A percentile compares a stretch with the other conserved stretches of the same genome.
Conservation (phyloP, 1,139 yeast species). For the Yamadazyma blattariae region DNA sequence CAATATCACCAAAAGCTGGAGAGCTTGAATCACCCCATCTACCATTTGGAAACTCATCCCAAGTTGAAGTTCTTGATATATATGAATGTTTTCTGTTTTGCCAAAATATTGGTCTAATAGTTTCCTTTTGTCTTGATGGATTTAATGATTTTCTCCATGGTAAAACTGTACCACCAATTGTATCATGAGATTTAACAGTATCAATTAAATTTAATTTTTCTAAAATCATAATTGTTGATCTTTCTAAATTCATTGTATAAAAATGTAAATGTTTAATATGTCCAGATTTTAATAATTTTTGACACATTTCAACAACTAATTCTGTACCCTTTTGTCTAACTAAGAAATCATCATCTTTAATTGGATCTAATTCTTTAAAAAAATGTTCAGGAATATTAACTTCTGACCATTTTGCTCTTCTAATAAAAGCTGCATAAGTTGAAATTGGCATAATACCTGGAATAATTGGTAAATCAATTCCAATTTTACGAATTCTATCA, state of each 20-base stretch:
- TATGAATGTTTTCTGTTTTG: slow-evolving; percentile 90
- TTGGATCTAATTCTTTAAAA: slow-evolving; percentile 68
- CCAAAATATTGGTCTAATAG: slow-evolving; percentile 96
- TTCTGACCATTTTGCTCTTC: slow-evolving; percentile 95
- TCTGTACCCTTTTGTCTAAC: slow-evolving; percentile 88
- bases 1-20: slow-evolving; percentile 90
- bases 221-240: slow-evolving; percentile 83
- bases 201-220: slow-evolving; percentile 66
- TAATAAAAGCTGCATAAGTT: slow-evolving; percentile 84
- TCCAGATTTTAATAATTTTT: slow-evolving; percentile 66
- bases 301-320: slow-evolving; percentile 82
- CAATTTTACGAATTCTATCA: slow-evolving; percentile 60
- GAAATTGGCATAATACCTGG: slow-evolving; percentile 99
- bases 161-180: slow-evolving; percentile 41
- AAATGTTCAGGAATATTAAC: slow-evolving; percentile 76
- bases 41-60: slow-evolving; percentile 96
- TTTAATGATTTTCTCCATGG: slow-evolving; percentile 93
- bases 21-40: slow-evolving; percentile 94
- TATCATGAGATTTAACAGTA: slow-evolving; percentile 38
- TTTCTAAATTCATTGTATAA: slow-evolving; percentile 94
- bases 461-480: slow-evolving; percentile 83
- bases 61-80: slow-evolving; percentile 83
- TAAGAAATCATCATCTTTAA: slow-evolving; percentile 84
- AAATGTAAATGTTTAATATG: slow-evolving; percentile 84
- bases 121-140: slow-evolving; percentile 76